These are phyloP conservation scores for Penicillium paxilli DNA, from an alignment of 495 filamentous ascomycete genomes.

Conservation along the genomic window DNA sequence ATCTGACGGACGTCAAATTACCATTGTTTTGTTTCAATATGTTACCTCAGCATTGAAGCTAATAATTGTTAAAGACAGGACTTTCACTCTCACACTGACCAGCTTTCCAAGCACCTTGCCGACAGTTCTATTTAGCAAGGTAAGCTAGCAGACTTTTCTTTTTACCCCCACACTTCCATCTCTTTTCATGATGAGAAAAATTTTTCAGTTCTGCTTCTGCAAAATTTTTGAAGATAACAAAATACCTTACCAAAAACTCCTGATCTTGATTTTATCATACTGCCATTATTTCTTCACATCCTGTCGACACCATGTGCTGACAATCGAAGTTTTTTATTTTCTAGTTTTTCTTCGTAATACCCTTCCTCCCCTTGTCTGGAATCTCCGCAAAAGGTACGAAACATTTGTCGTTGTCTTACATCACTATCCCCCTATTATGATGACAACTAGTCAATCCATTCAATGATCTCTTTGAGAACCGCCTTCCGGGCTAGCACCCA, in stretches of 20 bases:
- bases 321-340: conserved; percentile 12
- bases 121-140: conserved; percentile 9
- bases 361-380: not conserved
- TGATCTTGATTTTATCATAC: conserved; percentile 40
- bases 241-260: conserved; percentile 74
- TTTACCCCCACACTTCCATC: conserved; percentile 5
- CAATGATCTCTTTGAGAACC: conserved; percentile 80
- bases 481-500: conserved; percentile 35
- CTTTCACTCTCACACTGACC: not conserved
- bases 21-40: conserved; percentile 8
- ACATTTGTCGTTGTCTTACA: conserved; percentile 2
- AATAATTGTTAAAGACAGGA: conserved; percentile 18
- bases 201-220: conserved; percentile 97
- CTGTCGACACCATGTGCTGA: conserved; percentile 15
- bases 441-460: conserved; percentile 99
- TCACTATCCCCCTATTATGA: conserved; percentile 56
- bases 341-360: too few species aligned
- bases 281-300: conserved; percentile 9
- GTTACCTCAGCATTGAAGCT: conserved; percentile 7
- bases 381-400: conserved; percentile 13
- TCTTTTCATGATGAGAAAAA: conserved; percentile 70
- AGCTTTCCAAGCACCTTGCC: conserved; percentile 6
- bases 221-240: conserved; percentile 73
- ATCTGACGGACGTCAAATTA: conserved; percentile 69
- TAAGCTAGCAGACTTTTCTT: conserved; percentile 19